Conservation (phyloP, 345 rosid genomes). For the Eucalyptus pauciflora region DNA sequence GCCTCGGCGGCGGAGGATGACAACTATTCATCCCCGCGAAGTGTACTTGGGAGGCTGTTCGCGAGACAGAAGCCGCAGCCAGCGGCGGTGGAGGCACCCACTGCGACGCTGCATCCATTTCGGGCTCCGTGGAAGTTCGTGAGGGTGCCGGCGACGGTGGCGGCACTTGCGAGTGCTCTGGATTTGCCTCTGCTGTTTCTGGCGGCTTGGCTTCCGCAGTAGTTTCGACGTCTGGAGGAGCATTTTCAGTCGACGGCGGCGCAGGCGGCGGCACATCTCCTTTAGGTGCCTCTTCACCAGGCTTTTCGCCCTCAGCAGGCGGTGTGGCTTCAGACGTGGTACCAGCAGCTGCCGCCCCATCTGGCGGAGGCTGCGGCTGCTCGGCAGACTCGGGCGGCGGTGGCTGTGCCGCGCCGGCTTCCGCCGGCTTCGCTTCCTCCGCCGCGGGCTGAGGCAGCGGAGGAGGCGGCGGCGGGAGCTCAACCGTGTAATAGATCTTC, state of each 20-base stretch:
- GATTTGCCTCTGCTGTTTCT: slow-evolving; percentile 7
- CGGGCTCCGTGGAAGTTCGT: not conserved
- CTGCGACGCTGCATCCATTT: not conserved
- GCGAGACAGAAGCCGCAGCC: slow-evolving; percentile 27
- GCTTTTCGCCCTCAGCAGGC: not conserved
- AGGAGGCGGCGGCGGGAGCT: slow-evolving; percentile 15
- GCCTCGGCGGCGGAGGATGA: slow-evolving; percentile 31
- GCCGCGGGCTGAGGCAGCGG: not conserved
- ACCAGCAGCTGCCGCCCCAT: not conserved
- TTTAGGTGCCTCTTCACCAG: not conserved
- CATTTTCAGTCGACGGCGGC: not conserved
- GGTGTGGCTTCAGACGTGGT: not conserved
- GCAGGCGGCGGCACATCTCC: not conserved
- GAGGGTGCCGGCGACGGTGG: slow-evolving; percentile 4
- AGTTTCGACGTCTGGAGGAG: not conserved
- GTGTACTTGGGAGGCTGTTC: slow-evolving; percentile 36
- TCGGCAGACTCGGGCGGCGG: not conserved
- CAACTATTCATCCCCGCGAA: slow-evolving; percentile 9
- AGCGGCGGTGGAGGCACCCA: slow-evolving; percentile 22
- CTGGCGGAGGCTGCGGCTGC: not conserved
- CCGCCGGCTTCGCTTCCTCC: slow-evolving; percentile 7
- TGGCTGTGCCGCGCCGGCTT: not conserved
- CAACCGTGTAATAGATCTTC: slow-evolving; percentile 51
- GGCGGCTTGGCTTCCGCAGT: not conserved
- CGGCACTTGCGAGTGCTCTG: not conserved